Evolutionary conservation across 345 rosid species (phyloP), one percentile per base, ranked within the genome.

Genomic region (Eucalyptus guilfoylei): DNA sequence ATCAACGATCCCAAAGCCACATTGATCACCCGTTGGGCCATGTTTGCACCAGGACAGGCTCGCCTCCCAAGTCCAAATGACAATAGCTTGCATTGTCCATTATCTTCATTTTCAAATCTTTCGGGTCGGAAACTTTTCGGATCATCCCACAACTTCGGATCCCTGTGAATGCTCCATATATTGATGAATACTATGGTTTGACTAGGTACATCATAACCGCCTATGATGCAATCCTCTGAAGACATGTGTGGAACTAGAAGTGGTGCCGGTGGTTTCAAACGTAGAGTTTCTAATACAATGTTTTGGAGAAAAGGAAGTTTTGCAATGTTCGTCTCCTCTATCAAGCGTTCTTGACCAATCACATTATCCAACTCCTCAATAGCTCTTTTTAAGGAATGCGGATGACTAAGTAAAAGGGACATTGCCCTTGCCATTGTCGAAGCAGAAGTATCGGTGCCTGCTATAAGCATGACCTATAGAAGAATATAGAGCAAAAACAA

Each of bases 111-210:
- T 6, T 91, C 93, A 55, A 93, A 94, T 86, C 96, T 94, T 85
- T 94, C 96, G 0, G 96, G 96, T 44, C 87, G 91, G 50, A 95
- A 96, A 44, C 87, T 88, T 16, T 64, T 50, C 1, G 96, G 90
- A n/a, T 94, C 95, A 1, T 93, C 91, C 96, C 96, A 95, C 6
- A 88, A 0, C 5, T 10, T 47, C 4, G 95, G 92, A n/a, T 95
- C 95, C 87, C 96, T 90, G 3, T 95, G 95, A 28, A 95, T 94
- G 7, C 95, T 92, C 97, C 96, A 95, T 2, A 85, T 93, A 86
- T 95, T 95, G 6, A 89, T 89, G 64, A 96, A 49, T 15, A 96
- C 48, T 2, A 94, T 93, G n/a, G 96, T 92, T 42, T 88, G 93
- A 47, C 90, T 58, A n/a, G 95, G 94, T 40, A 94, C 49, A 28